phyloP scores from a whole-genome alignment of 805 yeast species.

The Yarrowia sp. region DNA sequence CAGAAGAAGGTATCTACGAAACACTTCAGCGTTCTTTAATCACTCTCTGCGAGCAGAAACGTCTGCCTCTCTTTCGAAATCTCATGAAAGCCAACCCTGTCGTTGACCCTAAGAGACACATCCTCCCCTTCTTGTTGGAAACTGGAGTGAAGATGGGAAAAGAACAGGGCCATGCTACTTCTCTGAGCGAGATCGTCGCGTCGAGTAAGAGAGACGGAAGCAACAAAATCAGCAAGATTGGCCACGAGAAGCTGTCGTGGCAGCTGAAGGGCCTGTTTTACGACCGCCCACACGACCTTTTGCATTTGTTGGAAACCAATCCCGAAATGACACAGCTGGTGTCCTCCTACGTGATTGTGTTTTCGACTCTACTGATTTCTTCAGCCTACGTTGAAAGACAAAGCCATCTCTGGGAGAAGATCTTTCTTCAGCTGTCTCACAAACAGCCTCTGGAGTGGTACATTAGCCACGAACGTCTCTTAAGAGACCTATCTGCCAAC shows the following conservation, averaged over 20 bases:
- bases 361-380: not conserved
- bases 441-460: conserved; percentile 4
- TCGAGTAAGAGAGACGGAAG: not conserved
- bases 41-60: not conserved
- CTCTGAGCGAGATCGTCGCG: not conserved
- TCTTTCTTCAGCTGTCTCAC: not conserved
- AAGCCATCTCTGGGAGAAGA: not conserved
- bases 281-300: not conserved
- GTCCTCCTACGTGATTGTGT: not conserved
- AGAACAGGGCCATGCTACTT: not conserved
- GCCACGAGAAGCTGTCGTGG: not conserved
- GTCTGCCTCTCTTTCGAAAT: not conserved
- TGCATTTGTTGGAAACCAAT: not conserved
- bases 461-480: not conserved
- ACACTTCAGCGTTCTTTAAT: not conserved
- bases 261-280: not conserved
- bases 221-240: not conserved
- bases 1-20: not conserved
- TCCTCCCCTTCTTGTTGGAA: not conserved
- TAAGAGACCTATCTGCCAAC: not conserved
- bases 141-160: not conserved
- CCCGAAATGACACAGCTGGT: not conserved
- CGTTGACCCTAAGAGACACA: not conserved
- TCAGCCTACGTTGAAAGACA: not conserved
- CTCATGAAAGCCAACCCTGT: not conserved